Evolutionary conservation across 441 rosid species (phyloP), one percentile per base, ranked within the genome.

Genomic region (Biscutella laevigata): DNA sequence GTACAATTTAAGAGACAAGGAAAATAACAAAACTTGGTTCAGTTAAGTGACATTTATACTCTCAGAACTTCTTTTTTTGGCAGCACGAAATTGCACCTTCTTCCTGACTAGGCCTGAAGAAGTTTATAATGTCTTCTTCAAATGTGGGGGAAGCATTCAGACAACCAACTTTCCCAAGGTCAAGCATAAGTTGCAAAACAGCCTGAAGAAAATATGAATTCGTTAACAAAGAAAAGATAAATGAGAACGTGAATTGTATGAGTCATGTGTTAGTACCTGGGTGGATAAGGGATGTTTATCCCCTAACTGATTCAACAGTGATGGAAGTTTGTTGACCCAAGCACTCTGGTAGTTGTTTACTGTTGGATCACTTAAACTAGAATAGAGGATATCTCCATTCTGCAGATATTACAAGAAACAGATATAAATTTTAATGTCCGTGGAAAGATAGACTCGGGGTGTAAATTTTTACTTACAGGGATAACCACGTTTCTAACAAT

Each of bases 321-420:
- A 48, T 16, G 96, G 94, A 55, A 90, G 74, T 70, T 77, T 81
- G 52, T 81, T 80, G 58, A 80, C 76, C 95, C 98, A 90, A 61
- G 67, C 51, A 53, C 70, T 53, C 43, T 75, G 83, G 74, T 71
- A 69, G 57, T 73, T 69, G 44, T 69, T 52, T 55, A 78, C 30
- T 28, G 66, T 81, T 4, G 73, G 69, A 64, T 81, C 78, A 68
- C 66, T 73, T 51, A 59, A 73, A 60, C 68, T 75, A 9, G 53
- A 57, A 57, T 54, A 36, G 13, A 42, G 48, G 49, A 51, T 51
- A 39, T 74, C 81, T 62, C 73, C 77, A 58, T 58, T 63, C 95
- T 86, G 52, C 25, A 16, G 53, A 59, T 63, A 51, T 44, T 20
- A 57, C 25, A 62, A 37, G 58, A 40, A 33, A 57, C 16, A 22